phyloP scores from a whole-genome alignment of 2,329 filamentous ascomycete genomes.

The Trichoderma sp. region DNA sequence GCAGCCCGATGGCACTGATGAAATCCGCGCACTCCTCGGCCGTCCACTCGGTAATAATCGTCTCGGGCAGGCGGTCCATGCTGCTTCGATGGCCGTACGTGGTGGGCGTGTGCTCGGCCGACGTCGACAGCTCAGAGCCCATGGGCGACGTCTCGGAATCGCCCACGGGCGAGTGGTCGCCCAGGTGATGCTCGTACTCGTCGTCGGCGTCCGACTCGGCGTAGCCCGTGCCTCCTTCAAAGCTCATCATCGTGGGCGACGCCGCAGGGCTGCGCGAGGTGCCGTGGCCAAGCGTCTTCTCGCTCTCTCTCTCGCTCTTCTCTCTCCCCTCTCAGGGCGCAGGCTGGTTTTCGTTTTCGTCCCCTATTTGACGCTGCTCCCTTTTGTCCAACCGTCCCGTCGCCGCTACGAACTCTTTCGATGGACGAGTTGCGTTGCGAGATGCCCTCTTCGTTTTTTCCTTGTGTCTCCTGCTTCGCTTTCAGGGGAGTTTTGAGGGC shows the following conservation, averaged over 20 bases:
- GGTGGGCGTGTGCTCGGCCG: conserved; percentile 73
- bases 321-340: background rate
- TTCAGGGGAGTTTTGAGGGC: background rate
- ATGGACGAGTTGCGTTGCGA: background rate
- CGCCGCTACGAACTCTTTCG: background rate
- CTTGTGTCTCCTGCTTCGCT: background rate
- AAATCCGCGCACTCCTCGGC: conserved; percentile 90
- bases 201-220: conserved; percentile 80
- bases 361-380: conserved; percentile 5
- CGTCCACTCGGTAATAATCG: conserved; percentile 76
- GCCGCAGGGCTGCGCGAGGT: conserved; percentile 15
- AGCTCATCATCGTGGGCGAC: conserved; percentile 49
- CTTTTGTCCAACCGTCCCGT: background rate
- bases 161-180: conserved; percentile 64
- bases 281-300: conserved; percentile 2
- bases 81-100: conserved; percentile 67
- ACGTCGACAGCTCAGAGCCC: conserved; percentile 67
- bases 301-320: background rate
- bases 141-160: conserved; percentile 69
- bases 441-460: background rate
- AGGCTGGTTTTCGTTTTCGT: background rate
- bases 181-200: conserved; percentile 73
- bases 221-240: conserved; percentile 66
- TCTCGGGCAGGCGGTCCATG: conserved; percentile 66
- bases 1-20: conserved; percentile 72